Percentiles rank a stretch among this genome's conserved stretches.
These are phyloP conservation scores for Collybiopsis luxurians DNA, from an alignment of 768 basidiomycete species.

Conservation along the genomic window DNA sequence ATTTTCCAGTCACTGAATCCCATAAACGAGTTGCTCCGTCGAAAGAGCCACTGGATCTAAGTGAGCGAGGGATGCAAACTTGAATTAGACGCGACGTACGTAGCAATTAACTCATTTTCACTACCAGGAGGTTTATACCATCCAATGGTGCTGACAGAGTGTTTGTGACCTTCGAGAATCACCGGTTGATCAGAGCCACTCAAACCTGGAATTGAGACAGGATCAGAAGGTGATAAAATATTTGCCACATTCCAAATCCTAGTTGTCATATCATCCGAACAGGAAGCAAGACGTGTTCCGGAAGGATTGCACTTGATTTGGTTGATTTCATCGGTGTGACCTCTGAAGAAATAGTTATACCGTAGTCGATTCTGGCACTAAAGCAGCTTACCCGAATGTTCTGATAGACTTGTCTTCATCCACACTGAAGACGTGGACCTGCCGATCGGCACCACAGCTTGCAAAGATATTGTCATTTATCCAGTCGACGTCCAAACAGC, in stretches of 20 bases:
- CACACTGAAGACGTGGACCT: slow-evolving; percentile 60
- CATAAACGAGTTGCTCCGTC: slow-evolving; percentile 80
- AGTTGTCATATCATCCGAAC: slow-evolving; percentile 79
- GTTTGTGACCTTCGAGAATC: slow-evolving; percentile 61
- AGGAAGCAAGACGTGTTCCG: slow-evolving; percentile 71
- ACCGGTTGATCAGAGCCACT: slow-evolving; percentile 33
- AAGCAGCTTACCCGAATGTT: slow-evolving; percentile 52
- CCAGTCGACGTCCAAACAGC: slow-evolving; percentile 84
- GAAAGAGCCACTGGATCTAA: slow-evolving; percentile 61
- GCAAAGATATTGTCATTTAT: slow-evolving; percentile 67
- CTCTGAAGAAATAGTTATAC: slow-evolving; percentile 35
- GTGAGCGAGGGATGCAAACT: not conserved
- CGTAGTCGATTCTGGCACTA: not conserved
- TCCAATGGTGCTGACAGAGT: slow-evolving; percentile 60
- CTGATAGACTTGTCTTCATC: slow-evolving; percentile 52
- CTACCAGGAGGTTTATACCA: slow-evolving; percentile 64
- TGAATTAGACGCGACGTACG: slow-evolving; percentile 46
- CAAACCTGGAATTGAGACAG: slow-evolving; percentile 42
- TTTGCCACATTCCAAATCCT: slow-evolving; percentile 71
- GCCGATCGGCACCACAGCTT: slow-evolving; percentile 68
- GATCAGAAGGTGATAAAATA: slow-evolving; percentile 26
- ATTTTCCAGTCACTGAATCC: slow-evolving; percentile 77
- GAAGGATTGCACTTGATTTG: slow-evolving; percentile 68
- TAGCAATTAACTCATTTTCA: slow-evolving; percentile 63
- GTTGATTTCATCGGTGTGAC: slow-evolving; percentile 76